These are phyloP conservation scores for Blastomyces silverae DNA, from an alignment of 2,329 filamentous ascomycete species.

Conservation along the genomic window DNA sequence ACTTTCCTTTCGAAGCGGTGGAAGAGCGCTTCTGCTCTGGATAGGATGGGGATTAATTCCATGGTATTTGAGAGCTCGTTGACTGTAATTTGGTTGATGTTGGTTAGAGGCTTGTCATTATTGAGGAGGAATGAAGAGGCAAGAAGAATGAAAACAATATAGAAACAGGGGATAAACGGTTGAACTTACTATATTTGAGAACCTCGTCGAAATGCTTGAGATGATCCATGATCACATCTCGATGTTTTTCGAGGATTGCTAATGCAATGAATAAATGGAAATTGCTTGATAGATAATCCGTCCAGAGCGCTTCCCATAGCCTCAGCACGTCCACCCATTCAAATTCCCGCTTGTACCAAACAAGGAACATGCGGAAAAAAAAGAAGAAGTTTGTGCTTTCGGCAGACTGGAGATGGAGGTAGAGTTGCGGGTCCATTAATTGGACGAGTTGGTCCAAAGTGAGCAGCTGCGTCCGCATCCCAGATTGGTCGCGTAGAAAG, in stretches of 20 bases:
- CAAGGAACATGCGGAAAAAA: slow-evolving; percentile 97
- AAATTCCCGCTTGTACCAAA: slow-evolving; percentile 99
- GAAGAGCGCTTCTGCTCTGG: slow-evolving; percentile 84
- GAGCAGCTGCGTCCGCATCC: slow-evolving; percentile 86
- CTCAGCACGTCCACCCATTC: slow-evolving; percentile 78
- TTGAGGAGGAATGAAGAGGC: background rate
- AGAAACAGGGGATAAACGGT: background rate
- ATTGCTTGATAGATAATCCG: slow-evolving; percentile 77
- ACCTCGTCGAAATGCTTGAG: slow-evolving; percentile 94
- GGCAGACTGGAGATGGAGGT: slow-evolving; percentile 77
- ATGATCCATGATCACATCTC: slow-evolving; percentile 94
- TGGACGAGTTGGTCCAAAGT: slow-evolving; percentile 92
- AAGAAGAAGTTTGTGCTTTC: slow-evolving; percentile 99
- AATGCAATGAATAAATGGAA: slow-evolving; percentile 94
- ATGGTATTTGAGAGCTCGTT: slow-evolving; percentile 94
- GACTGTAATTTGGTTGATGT: slow-evolving; percentile 48
- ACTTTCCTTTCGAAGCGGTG: slow-evolving; percentile 79
- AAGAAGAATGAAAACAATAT: background rate
- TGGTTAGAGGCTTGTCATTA: slow-evolving; percentile 14
- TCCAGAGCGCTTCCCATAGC: slow-evolving; percentile 92
- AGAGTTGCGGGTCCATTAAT: slow-evolving; percentile 92
- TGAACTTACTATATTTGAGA: slow-evolving; percentile 74
- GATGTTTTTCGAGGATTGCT: slow-evolving; percentile 89
- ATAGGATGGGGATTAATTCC: slow-evolving; percentile 76
- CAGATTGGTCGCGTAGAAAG: slow-evolving; percentile 89